Conservation (phyloP, 2,329 filamentous ascomycete genomes). For the Aspergillus pseudoterreus region DNA sequence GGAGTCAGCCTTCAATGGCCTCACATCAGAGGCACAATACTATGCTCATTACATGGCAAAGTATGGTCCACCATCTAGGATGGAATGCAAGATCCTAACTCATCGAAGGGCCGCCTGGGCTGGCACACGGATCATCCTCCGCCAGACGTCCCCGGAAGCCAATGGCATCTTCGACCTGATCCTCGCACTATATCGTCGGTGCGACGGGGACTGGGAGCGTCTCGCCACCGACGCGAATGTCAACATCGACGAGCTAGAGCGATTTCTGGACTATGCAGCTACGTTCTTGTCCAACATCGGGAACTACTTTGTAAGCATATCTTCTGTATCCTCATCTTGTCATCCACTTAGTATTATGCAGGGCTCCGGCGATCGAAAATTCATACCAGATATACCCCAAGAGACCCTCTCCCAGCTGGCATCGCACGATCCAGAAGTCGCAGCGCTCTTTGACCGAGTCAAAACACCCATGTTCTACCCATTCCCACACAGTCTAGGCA, state of each 20-base stretch:
- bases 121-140: slow-evolving; percentile 51
- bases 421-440: background rate
- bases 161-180: slow-evolving; percentile 55
- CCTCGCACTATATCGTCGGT: slow-evolving; percentile 45
- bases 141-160: slow-evolving; percentile 51
- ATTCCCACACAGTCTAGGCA: slow-evolving; percentile 35
- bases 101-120: slow-evolving; percentile 13
- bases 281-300: slow-evolving; percentile 53
- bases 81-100: background rate
- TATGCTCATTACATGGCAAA: slow-evolving; percentile 21
- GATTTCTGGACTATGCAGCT: slow-evolving; percentile 42
- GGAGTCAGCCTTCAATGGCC: slow-evolving; percentile 10
- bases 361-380: slow-evolving; percentile 27
- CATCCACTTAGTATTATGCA: slow-evolving; percentile 18
- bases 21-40: slow-evolving; percentile 14
- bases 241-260: slow-evolving; percentile 38
- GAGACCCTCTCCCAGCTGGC: slow-evolving; percentile 10
- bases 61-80: background rate
- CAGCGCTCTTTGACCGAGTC: slow-evolving; percentile 2
- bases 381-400: slow-evolving; percentile 17
- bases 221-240: slow-evolving; percentile 30
- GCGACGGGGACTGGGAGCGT: slow-evolving; percentile 48
- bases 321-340: background rate
- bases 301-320: slow-evolving; percentile 41
- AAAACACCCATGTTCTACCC: slow-evolving; percentile 10